Base-by-base conservation (phyloP, 1,139 yeast species). In the Candida frijolesensis region DNA sequence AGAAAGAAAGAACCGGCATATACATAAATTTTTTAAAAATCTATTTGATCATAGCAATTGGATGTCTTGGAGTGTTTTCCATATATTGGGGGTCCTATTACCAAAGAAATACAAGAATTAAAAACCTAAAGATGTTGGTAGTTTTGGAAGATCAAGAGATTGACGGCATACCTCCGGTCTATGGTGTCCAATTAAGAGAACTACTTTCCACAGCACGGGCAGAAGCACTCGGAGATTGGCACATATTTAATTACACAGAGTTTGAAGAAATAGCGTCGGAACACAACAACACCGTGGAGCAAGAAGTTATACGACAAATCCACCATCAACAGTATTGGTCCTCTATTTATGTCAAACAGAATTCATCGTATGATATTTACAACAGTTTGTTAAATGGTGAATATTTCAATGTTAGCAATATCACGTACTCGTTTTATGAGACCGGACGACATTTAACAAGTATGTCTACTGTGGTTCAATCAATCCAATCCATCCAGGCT, bases 281-380 rank as follows among this genome's bases (percentile, higher is more conserved):
- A 7, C 66, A 71, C 47, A 59, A 65, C 42, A 70, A 71, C 45
- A 65, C 70, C n/a, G 57, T 63, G 12, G 66, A 55, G 49, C 64
- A 62, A 42, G 78, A 71, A 57, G 57, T 77, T 19, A 48, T 48
- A 18, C 58, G 72, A 15, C 65, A 67, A 50, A 66, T 79, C 4
- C 79, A 78, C 59, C 78, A 74, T 52, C 81, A 78, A 56, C 43
- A 64, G 9, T 73, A 67, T 52, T 79, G 83, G 83, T 63, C 69
- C 2, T 67, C 77, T 1, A 60, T 78, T 32, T 70, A 70, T 52
- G 74, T 79, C 16, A 61, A 60, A 34, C 67, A 70, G 5, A 72
- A 76, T 55, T 75, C 80, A 4, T 62, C 75, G 18, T 59, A 55
- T 38, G 64, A 66, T 47, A 64, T 60, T 25, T 60, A 60, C 45